Percentiles rank a stretch among this genome's conserved stretches.
Conservation (phyloP, 2,329 filamentous ascomycete species). For the Ilyonectria destructans region DNA sequence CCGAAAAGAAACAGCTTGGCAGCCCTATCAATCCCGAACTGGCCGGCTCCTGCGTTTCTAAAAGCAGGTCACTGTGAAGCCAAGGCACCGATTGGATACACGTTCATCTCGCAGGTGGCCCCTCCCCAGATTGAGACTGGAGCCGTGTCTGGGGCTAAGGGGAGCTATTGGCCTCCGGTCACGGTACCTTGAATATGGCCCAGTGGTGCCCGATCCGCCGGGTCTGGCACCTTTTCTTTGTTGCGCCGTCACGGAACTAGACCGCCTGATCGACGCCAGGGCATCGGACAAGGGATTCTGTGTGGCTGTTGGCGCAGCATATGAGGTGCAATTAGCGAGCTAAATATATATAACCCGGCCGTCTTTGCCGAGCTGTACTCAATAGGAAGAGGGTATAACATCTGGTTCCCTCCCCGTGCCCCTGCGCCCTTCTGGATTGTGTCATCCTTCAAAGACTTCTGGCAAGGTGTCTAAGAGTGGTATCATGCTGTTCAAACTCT, state of each 20-base stretch:
- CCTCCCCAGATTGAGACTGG: too few species aligned
- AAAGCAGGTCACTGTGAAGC: too few species aligned
- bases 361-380: background rate
- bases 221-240: background rate
- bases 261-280: background rate
- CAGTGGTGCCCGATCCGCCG: background rate
- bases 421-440: too few species aligned
- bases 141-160: too few species aligned
- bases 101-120: too few species aligned
- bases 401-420: background rate
- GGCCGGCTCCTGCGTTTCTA: too few species aligned
- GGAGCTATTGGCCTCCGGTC: too few species aligned
- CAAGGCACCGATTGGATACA: too few species aligned
- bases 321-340: background rate
- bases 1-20: too few species aligned
- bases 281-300: background rate
- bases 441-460: too few species aligned
- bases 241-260: background rate
- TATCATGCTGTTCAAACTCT: conserved; percentile 1
- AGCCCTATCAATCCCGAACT: too few species aligned
- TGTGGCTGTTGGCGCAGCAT: background rate
- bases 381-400: background rate
- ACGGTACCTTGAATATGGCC: background rate
- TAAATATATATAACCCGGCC: background rate
- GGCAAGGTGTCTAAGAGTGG: too few species aligned